phyloP scores from a whole-genome alignment of 2,329 filamentous ascomycete genomes.

The Drechslerella stenobrocha region DNA sequence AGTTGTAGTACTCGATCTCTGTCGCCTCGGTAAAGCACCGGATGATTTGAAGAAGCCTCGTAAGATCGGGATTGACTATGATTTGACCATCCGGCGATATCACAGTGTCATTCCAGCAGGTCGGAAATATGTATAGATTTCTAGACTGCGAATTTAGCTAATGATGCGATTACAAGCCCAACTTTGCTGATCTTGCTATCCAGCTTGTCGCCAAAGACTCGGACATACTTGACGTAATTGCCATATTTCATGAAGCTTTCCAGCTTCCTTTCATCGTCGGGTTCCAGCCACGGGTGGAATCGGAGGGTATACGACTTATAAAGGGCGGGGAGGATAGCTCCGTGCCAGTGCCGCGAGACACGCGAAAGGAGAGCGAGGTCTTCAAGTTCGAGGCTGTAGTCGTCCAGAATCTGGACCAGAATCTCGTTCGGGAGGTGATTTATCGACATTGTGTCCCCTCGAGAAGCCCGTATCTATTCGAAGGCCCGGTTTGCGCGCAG shows the following conservation, averaged over 20 bases:
- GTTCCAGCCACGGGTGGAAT: conserved; percentile 1
- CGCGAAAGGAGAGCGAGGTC: conserved; percentile 22
- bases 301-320: conserved; percentile 33
- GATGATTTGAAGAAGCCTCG: background rate
- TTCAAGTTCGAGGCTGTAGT: conserved; percentile 7
- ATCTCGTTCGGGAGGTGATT: conserved; percentile 30
- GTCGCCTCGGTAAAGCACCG: background rate
- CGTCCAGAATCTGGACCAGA: conserved; percentile 29
- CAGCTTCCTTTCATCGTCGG: conserved; percentile 11
- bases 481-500: background rate
- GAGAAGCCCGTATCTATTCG: background rate
- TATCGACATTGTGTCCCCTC: conserved; percentile 9
- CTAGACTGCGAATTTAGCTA: too few species aligned
- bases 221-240: conserved; percentile 24
- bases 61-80: background rate
- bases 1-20: background rate
- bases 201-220: too few species aligned
- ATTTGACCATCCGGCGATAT: too few species aligned
- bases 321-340: conserved; percentile 21
- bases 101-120: conserved; percentile 6
- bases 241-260: conserved; percentile 37
- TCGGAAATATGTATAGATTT: too few species aligned
- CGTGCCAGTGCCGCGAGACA: conserved; percentile 33
- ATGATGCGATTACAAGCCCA: too few species aligned
- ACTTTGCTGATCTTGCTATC: too few species aligned